These are phyloP conservation scores for Pyronema omphalodes DNA, from an alignment of 495 filamentous ascomycete genomes.

Conservation along the genomic window DNA sequence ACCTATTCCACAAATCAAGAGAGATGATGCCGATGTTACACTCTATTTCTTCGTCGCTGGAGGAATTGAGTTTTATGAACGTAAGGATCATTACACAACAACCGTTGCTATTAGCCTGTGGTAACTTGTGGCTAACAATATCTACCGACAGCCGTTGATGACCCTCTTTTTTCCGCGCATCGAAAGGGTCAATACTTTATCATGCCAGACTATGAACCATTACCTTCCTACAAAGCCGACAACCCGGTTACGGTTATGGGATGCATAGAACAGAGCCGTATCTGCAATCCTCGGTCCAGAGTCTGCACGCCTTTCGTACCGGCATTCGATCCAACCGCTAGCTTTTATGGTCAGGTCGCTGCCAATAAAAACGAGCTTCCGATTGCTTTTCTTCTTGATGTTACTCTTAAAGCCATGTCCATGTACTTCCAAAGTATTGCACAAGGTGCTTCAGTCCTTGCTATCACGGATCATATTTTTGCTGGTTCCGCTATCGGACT, in stretches of 20 bases:
- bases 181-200: not conserved
- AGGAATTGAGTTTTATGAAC: not conserved
- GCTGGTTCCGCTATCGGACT: not conserved
- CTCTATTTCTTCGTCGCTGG: not conserved
- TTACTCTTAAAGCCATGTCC: not conserved
- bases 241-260: not conserved
- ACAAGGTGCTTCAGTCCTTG: not conserved
- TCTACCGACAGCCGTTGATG: not conserved
- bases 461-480: not conserved
- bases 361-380: not conserved
- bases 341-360: not conserved
- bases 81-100: not conserved
- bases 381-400: not conserved
- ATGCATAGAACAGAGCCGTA: not conserved
- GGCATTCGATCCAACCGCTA: not conserved
- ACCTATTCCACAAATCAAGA: not conserved
- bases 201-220: not conserved
- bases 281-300: not conserved
- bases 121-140: not conserved
- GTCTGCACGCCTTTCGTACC: not conserved
- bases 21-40: slow-evolving; percentile 1
- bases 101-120: not conserved
- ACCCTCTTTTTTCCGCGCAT: not conserved
- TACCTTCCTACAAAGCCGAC: not conserved
- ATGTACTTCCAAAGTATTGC: not conserved